Conservation (phyloP, 2,329 filamentous ascomycete genomes). For the Thermothelomyces thermophilus region DNA sequence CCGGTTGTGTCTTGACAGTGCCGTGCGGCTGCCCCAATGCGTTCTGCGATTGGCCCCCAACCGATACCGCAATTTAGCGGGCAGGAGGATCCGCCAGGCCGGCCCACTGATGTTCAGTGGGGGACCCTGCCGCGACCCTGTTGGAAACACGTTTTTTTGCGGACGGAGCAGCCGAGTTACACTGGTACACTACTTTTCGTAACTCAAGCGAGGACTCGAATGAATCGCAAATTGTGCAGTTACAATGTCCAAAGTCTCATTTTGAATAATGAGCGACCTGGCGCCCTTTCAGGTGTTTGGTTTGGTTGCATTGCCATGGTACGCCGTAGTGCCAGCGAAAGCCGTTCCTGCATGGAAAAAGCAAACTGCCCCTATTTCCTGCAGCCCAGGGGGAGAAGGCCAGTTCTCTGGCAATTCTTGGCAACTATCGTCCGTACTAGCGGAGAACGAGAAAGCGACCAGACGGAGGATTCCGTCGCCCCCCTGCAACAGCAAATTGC, state of each 20-base stretch:
- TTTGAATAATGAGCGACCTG: too few relatives aligned
- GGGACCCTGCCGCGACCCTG: background rate
- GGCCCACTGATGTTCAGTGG: constrained; percentile 12
- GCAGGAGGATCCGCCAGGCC: background rate
- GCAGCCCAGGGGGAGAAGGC: constrained; percentile 4
- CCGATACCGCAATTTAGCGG: constrained; percentile 7
- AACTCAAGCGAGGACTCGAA: background rate
- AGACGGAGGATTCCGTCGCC: too few relatives aligned
- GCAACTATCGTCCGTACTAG: too few relatives aligned
- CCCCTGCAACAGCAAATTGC: too few relatives aligned
- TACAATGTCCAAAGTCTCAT: too few relatives aligned
- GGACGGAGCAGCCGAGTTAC: background rate
- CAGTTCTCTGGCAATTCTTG: background rate
- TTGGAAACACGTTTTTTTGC: background rate
- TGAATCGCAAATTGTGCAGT: background rate
- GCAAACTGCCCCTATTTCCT: constrained; percentile 12
- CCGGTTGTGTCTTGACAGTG: background rate
- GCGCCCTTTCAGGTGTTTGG: too few relatives aligned
- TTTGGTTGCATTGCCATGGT: background rate
- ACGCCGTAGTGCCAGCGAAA: background rate
- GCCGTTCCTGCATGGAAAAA: constrained; percentile 9
- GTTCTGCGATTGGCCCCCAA: constrained; percentile 7
- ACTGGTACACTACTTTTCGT: too few relatives aligned
- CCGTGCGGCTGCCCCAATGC: background rate
- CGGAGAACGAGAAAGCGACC: too few relatives aligned